phyloP scores from a whole-genome alignment of 495 filamentous ascomycete genomes.

The Friedmanniomyces endolithicus region DNA sequence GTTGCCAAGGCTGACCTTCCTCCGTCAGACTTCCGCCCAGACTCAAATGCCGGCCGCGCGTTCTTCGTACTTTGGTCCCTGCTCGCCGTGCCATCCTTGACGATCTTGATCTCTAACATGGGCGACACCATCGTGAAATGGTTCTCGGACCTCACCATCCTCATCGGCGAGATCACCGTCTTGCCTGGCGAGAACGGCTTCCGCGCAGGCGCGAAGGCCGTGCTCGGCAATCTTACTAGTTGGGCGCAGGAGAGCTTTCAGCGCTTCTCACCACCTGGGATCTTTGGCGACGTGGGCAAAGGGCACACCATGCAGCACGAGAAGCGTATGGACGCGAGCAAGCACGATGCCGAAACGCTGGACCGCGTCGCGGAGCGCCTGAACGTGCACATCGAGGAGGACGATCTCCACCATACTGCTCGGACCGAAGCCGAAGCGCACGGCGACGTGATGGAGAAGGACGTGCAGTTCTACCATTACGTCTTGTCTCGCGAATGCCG shows the following conservation, averaged over 20 bases:
- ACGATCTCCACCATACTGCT: conserved; percentile 25
- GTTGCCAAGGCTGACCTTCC: not conserved
- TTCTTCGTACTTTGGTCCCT: conserved; percentile 90
- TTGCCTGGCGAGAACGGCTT: conserved; percentile 52
- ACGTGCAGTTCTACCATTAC: conserved; percentile 51
- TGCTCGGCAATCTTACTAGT: not conserved
- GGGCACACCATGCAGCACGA: conserved; percentile 16
- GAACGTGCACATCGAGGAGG: conserved; percentile 25
- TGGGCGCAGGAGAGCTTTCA: not conserved
- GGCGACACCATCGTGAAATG: conserved; percentile 63
- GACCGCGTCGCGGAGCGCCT: conserved; percentile 23
- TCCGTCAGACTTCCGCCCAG: conserved; percentile 48
- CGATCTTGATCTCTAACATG: conserved; percentile 74
- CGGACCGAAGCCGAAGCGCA: conserved; percentile 25
- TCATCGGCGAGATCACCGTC: conserved; percentile 61
- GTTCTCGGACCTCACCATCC: conserved; percentile 56
- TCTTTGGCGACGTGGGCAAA: not conserved
- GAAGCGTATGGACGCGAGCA: conserved; percentile 21
- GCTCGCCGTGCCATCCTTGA: conserved; percentile 68
- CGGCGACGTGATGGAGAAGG: conserved; percentile 35
- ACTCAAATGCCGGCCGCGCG: conserved; percentile 57
- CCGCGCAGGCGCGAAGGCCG: conserved; percentile 12
- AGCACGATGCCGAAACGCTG: conserved; percentile 10
- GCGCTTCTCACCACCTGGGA: conserved; percentile 2
- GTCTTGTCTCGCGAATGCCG: conserved; percentile 55